Conservation (phyloP, 192 early-diverging fungal species). For the Phlyctochytrium bullatum region DNA sequence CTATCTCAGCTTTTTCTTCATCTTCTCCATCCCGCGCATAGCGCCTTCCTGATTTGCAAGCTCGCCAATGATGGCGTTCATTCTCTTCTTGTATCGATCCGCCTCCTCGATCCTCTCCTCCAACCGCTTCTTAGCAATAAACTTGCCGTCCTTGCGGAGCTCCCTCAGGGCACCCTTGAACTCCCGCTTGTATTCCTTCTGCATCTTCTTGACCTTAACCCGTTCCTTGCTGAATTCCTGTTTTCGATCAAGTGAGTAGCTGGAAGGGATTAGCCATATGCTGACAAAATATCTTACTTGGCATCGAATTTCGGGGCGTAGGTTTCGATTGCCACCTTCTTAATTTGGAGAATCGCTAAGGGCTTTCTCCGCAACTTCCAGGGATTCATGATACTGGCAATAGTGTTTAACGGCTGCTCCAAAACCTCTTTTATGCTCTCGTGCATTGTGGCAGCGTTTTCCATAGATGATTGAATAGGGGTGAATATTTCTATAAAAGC, state of each 20-base stretch:
- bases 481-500: slow-evolving; percentile 36
- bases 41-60: slow-evolving; percentile 79
- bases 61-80: slow-evolving; percentile 83
- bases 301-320: slow-evolving; percentile 90
- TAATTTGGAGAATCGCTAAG: slow-evolving; percentile 78
- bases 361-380: slow-evolving; percentile 63
- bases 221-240: slow-evolving; percentile 73
- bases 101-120: slow-evolving; percentile 75
- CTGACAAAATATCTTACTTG: slow-evolving; percentile 31
- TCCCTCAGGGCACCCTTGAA: slow-evolving; percentile 93
- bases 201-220: slow-evolving; percentile 71
- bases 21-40: slow-evolving; percentile 49
- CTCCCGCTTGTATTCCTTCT: slow-evolving; percentile 86
- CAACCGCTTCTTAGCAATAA: slow-evolving; percentile 73
- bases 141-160: slow-evolving; percentile 90
- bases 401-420: background rate
- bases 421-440: background rate
- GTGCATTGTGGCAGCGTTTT: background rate
- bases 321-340: slow-evolving; percentile 81
- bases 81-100: slow-evolving; percentile 78
- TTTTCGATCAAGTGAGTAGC: slow-evolving; percentile 80
- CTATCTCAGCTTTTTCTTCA: slow-evolving; percentile 40
- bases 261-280: slow-evolving; percentile 1
- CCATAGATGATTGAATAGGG: slow-evolving; percentile 21
- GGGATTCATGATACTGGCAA: no score